Percentiles rank a stretch among this genome's conserved stretches.
These are phyloP conservation scores for Leccinum incarnatum DNA, from an alignment of 768 basidiomycete genomes.

Conservation along the genomic window DNA sequence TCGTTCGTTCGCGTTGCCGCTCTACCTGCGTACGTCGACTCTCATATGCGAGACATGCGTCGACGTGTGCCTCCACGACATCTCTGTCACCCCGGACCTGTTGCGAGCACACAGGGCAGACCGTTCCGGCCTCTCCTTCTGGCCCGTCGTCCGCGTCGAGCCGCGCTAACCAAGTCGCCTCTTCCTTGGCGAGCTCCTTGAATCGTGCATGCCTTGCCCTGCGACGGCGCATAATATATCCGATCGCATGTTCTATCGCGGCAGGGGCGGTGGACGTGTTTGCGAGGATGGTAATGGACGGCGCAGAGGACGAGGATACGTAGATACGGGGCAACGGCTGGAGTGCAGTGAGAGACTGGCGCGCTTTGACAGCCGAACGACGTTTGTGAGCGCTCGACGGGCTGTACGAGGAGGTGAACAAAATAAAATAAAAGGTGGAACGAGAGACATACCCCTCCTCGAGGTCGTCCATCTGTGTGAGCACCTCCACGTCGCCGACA, in stretches of 20 bases:
- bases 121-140: slow-evolving; percentile 38
- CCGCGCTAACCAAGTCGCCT: slow-evolving; percentile 35
- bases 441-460: slow-evolving; percentile 49
- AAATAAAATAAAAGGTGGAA: background rate
- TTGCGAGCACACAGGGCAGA: slow-evolving; percentile 70
- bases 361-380: slow-evolving; percentile 45
- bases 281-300: slow-evolving; percentile 13
- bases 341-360: slow-evolving; percentile 36
- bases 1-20: slow-evolving; percentile 22
- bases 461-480: slow-evolving; percentile 46
- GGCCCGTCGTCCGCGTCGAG: slow-evolving; percentile 31
- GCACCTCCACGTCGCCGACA: slow-evolving; percentile 58
- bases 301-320: slow-evolving; percentile 15
- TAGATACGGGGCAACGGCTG: slow-evolving; percentile 25
- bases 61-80: slow-evolving; percentile 77
- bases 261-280: slow-evolving; percentile 24
- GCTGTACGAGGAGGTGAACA: slow-evolving; percentile 27
- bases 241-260: slow-evolving; percentile 53
- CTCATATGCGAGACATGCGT: slow-evolving; percentile 69
- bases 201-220: slow-evolving; percentile 66
- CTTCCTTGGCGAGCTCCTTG: slow-evolving; percentile 64
- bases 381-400: slow-evolving; percentile 23
- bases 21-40: slow-evolving; percentile 37
- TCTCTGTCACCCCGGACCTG: slow-evolving; percentile 64
- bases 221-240: slow-evolving; percentile 63